A percentile compares a stretch with the other conserved stretches of the same genome.
Evolutionary conservation across 1,284 basidiomycete species (phyloP).

Genomic region (Malassezia psittaci): DNA sequence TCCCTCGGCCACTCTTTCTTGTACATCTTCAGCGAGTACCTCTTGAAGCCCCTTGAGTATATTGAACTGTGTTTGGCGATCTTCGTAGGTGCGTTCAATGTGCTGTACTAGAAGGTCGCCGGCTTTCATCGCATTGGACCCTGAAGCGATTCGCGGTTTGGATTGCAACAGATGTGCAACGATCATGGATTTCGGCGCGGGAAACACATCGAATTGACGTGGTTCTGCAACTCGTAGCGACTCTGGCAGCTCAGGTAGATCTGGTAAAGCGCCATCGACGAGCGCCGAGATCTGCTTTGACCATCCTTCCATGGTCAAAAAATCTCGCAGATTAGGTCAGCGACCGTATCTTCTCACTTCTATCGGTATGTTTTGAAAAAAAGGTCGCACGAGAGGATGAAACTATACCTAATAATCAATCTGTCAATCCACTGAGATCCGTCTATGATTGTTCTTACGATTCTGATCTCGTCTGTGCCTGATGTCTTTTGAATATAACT

Average conservation of each 20-base stretch:
- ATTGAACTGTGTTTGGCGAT: neutral
- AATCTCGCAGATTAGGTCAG: neutral
- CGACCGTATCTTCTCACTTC: neutral
- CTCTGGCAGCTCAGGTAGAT: neutral
- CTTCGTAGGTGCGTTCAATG: neutral
- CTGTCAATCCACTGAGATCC: constrained; percentile 20
- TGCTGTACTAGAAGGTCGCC: constrained; percentile 2
- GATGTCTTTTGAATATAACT: neutral
- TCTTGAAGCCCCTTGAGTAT: neutral
- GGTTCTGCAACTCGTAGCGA: neutral
- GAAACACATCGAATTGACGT: no score
- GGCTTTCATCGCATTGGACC: neutral
- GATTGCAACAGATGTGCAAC: neutral
- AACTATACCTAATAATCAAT: constrained; percentile 7
- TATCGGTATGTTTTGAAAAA: neutral
- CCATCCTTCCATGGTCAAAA: constrained; percentile 2
- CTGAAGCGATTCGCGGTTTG: neutral
- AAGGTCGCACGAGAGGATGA: neutral
- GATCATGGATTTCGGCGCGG: neutral
- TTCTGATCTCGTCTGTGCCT: constrained; percentile 1
- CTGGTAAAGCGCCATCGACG: neutral
- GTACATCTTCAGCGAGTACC: neutral
- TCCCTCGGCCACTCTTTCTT: constrained; percentile 52
- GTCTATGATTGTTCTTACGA: constrained; percentile 13
- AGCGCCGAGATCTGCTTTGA: constrained; percentile 3